These are phyloP conservation scores for Litsea cubeba DNA, from an alignment of 164 flowering plant species.

Conservation along the genomic window DNA sequence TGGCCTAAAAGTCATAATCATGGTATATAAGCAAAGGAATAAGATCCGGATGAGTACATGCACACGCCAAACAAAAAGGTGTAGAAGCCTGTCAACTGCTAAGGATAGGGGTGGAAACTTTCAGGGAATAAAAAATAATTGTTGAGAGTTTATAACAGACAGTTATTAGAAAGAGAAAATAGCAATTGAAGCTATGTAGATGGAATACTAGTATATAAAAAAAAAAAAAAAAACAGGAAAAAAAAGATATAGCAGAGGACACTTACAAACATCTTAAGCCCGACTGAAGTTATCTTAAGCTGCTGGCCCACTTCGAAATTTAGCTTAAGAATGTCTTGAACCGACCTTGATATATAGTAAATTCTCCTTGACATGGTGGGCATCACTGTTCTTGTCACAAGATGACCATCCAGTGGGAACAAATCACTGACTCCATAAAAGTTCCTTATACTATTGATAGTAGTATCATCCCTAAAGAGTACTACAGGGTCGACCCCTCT, in stretches of 20 bases:
- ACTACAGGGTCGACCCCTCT: conserved; percentile 93
- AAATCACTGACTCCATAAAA: conserved; percentile 85
- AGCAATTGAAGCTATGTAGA: too few relatives aligned
- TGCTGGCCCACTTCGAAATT: conserved; percentile 77
- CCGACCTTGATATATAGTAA: conserved; percentile 80
- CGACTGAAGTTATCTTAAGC: conserved; percentile 88
- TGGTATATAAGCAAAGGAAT: too few relatives aligned
- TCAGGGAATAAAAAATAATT: too few relatives aligned
- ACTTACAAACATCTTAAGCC: conserved; percentile 97
- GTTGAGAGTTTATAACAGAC: too few relatives aligned
- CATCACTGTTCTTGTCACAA: conserved; percentile 71
- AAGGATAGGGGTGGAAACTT: too few relatives aligned
- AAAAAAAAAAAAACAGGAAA: not conserved
- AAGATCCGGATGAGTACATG: too few relatives aligned
- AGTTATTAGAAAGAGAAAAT: too few relatives aligned
- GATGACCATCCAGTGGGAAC: conserved; percentile 69
- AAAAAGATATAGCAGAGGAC: not conserved
- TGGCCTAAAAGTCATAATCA: too few relatives aligned
- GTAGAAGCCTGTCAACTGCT: too few relatives aligned
- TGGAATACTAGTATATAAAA: not conserved
- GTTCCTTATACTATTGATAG: conserved; percentile 48
- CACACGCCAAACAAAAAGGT: too few relatives aligned
- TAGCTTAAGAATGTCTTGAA: conserved; percentile 64
- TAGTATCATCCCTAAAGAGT: conserved; percentile 59
- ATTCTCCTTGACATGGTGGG: conserved; percentile 75